Conservation (phyloP, 2,329 filamentous ascomycete genomes). For the Pseudogymnoascus sp. region DNA sequence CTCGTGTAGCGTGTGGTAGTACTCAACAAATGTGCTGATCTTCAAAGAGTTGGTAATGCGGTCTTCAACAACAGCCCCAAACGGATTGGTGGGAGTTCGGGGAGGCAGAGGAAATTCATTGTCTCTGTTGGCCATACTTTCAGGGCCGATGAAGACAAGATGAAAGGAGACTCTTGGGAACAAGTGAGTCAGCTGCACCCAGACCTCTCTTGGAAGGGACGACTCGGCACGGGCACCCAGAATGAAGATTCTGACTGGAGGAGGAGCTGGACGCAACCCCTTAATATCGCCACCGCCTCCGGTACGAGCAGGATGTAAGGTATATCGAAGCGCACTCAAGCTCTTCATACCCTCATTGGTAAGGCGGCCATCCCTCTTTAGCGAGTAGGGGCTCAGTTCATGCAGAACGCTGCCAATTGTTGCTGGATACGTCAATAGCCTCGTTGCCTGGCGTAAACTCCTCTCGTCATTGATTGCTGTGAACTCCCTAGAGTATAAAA, state of each 20-base stretch:
- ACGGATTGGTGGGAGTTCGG: constrained; percentile 80
- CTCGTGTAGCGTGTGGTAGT: constrained; percentile 94
- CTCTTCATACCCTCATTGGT: constrained; percentile 89
- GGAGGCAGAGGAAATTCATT: constrained; percentile 86
- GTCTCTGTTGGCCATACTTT: constrained; percentile 92
- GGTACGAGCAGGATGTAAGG: constrained; percentile 76
- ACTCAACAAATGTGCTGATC: constrained; percentile 95
- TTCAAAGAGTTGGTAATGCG: constrained; percentile 84
- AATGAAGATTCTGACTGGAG: constrained; percentile 85
- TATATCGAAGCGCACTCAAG: constrained; percentile 87
- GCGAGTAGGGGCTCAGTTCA: constrained; percentile 86
- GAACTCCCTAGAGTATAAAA: constrained; percentile 87
- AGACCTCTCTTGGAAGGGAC: constrained; percentile 85
- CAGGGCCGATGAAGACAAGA: constrained; percentile 88
- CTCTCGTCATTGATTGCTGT: constrained; percentile 86
- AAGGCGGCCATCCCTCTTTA: constrained; percentile 67
- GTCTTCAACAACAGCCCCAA: constrained; percentile 89
- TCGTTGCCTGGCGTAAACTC: constrained; percentile 85
- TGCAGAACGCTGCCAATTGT: constrained; percentile 89
- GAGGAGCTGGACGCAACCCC: constrained; percentile 75
- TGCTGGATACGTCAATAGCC: constrained; percentile 86
- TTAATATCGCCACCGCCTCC: constrained; percentile 71
- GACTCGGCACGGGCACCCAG: constrained; percentile 96
- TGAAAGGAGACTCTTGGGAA: constrained; percentile 92
- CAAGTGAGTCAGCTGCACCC: constrained; percentile 88